Conservation (phyloP, 2,329 filamentous ascomycete genomes). For the Didymella lethalis region DNA sequence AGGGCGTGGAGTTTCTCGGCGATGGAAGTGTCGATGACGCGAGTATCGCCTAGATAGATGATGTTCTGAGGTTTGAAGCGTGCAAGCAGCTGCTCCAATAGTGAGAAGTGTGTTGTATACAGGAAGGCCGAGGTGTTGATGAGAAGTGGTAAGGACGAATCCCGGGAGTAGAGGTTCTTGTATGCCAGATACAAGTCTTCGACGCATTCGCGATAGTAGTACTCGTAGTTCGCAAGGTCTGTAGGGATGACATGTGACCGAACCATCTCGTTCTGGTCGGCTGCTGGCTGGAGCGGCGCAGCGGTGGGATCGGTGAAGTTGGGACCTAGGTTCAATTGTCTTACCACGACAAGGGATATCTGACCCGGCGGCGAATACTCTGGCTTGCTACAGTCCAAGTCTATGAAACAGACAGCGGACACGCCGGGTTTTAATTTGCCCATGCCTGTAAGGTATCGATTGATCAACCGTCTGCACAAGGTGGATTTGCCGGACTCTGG, state of each 20-base stretch:
- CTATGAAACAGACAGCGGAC: conserved; percentile 66
- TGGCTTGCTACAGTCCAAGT: conserved; percentile 79
- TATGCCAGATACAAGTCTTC: conserved; percentile 69
- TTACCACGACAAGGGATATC: conserved; percentile 70
- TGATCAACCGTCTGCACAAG: conserved; percentile 71
- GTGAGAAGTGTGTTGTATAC: conserved; percentile 71
- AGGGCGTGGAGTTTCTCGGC: conserved; percentile 65
- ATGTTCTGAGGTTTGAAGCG: conserved; percentile 66
- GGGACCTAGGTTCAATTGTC: conserved; percentile 68
- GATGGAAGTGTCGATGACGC: conserved; percentile 62
- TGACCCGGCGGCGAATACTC: conserved; percentile 76
- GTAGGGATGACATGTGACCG: conserved; percentile 72
- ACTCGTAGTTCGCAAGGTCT: conserved; percentile 70
- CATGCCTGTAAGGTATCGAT: conserved; percentile 67
- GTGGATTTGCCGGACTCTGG: conserved; percentile 81
- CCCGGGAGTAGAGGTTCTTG: conserved; percentile 53
- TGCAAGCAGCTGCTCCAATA: conserved; percentile 66
- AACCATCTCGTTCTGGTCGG: conserved; percentile 54
- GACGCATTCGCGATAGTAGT: conserved; percentile 71
- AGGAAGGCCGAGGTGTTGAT: conserved; percentile 81
- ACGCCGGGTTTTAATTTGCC: conserved; percentile 38
- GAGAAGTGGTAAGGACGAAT: conserved; percentile 64
- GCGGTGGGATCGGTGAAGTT: conserved; percentile 68
- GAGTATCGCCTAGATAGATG: conserved; percentile 66
- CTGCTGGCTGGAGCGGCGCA: conserved; percentile 25